Evolutionary conservation across 1,139 yeast genomes (phyloP).

Genomic region (Zygosaccharomyces pseudobailii): DNA sequence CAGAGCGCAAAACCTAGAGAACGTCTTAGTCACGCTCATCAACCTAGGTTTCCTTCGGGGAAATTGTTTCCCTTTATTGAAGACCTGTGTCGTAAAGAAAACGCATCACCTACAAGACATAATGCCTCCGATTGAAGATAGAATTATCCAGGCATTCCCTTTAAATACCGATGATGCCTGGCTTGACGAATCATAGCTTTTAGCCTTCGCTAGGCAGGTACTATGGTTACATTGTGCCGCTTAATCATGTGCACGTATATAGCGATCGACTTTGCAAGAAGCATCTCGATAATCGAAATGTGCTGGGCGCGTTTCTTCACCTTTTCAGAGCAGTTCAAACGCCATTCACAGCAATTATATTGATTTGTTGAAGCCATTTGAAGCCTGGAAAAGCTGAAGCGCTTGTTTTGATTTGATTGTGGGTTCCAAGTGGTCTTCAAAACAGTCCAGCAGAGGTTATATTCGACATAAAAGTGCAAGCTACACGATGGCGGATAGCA

Average conservation of each 20-base stretch:
- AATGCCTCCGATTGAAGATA: slow-evolving; percentile 27
- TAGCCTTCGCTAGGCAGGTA: not conserved
- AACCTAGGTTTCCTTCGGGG: slow-evolving; percentile 31
- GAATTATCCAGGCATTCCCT: slow-evolving; percentile 27
- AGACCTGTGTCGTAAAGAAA: slow-evolving; percentile 30
- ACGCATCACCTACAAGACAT: slow-evolving; percentile 24
- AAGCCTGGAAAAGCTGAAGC: not conserved
- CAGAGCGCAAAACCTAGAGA: slow-evolving; percentile 25
- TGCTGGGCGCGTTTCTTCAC: not conserved
- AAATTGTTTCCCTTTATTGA: slow-evolving; percentile 31
- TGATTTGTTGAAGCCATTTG: not conserved
- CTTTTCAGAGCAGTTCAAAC: not conserved
- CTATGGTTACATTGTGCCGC: not conserved
- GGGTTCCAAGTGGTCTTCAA: not conserved
- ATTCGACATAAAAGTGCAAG: not conserved
- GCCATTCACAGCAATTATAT: not conserved
- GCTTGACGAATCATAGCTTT: slow-evolving; percentile 19
- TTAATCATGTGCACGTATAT: not conserved
- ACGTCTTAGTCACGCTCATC: slow-evolving; percentile 30
- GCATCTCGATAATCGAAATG: slow-evolving; percentile 2
- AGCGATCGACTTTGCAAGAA: slow-evolving; percentile 1
- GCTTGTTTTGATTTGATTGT: not conserved
- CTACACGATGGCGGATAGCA: slow-evolving; percentile 60
- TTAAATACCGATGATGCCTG: slow-evolving; percentile 30
- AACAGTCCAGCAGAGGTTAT: not conserved